These are phyloP conservation scores for Lentinula sp. DNA, from an alignment of 768 basidiomycete genomes.

Conservation along the genomic window DNA sequence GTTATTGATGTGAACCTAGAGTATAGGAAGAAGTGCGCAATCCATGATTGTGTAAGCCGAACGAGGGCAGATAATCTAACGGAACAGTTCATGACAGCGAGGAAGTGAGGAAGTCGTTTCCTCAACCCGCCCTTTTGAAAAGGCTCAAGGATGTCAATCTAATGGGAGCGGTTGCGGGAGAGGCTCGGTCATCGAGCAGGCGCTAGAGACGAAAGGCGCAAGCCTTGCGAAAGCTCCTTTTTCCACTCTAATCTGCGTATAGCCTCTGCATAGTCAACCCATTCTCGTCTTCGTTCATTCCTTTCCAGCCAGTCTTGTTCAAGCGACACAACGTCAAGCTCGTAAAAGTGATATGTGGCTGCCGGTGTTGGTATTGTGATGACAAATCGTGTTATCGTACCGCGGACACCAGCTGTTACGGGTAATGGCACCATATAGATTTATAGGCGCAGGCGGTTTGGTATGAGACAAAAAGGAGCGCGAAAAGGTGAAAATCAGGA, in stretches of 20 bases:
- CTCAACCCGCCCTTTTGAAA: too few relatives aligned
- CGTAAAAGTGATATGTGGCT: slow-evolving; percentile 86
- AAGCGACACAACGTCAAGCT: slow-evolving; percentile 73
- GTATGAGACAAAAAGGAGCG: slow-evolving; percentile 20
- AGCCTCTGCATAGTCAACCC: slow-evolving; percentile 86
- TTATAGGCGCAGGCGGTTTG: slow-evolving; percentile 14
- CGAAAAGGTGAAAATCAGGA: slow-evolving; percentile 50
- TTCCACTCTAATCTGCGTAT: slow-evolving; percentile 75
- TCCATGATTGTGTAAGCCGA: background rate
- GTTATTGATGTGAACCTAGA: background rate
- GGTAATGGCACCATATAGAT: background rate
- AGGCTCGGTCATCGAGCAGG: slow-evolving; percentile 33
- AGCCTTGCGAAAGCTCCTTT: slow-evolving; percentile 72
- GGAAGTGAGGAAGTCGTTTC: background rate
- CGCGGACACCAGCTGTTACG: slow-evolving; percentile 77
- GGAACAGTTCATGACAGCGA: background rate
- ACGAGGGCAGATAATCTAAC: background rate
- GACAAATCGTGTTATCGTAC: slow-evolving; percentile 80
- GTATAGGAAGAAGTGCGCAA: background rate
- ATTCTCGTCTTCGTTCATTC: slow-evolving; percentile 75
- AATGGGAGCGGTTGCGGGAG: background rate
- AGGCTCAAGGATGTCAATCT: background rate
- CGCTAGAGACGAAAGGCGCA: slow-evolving; percentile 67
- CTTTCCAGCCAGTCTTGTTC: slow-evolving; percentile 80
- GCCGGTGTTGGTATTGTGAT: slow-evolving; percentile 75